Percentiles rank a stretch among this genome's conserved stretches.
phyloP scores from a whole-genome alignment of 495 filamentous ascomycete species.

The Parachaetomium inaequale region DNA sequence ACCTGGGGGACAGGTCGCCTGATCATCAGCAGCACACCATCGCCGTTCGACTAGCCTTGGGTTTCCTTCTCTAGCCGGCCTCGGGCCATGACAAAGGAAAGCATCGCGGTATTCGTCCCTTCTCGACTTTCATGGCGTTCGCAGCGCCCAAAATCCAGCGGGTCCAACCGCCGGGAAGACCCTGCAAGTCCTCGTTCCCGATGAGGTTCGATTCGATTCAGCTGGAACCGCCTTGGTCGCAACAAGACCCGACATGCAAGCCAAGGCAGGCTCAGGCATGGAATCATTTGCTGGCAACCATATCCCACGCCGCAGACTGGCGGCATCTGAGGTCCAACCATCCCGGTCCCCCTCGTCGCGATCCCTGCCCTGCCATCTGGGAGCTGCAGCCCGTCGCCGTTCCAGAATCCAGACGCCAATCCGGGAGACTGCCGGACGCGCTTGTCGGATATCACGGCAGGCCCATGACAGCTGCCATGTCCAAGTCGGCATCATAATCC shows the following conservation, averaged over 20 bases:
- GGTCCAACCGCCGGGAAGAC: neutral
- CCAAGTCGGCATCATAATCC: neutral
- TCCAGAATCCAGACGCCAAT: neutral
- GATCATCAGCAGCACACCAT: neutral
- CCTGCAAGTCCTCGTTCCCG: constrained; percentile 3
- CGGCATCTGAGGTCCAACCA: neutral
- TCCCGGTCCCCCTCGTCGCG: neutral
- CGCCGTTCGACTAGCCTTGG: neutral
- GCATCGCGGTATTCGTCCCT: neutral
- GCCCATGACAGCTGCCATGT: neutral
- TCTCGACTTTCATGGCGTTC: neutral
- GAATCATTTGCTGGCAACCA: neutral
- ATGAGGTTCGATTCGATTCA: neutral
- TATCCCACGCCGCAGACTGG: neutral
- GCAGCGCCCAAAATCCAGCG: neutral
- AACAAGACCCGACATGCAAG: neutral
- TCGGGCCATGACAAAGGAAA: too few species aligned
- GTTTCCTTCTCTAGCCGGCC: too few species aligned
- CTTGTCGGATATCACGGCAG: neutral
- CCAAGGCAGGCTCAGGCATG: neutral
- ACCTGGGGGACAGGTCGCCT: neutral
- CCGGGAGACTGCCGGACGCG: neutral
- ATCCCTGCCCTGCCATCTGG: neutral
- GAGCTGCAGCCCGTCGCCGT: neutral
- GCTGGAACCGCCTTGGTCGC: neutral